Conservation (phyloP, 2,329 filamentous ascomycete species). For the Ophioceras dolichostomum region DNA sequence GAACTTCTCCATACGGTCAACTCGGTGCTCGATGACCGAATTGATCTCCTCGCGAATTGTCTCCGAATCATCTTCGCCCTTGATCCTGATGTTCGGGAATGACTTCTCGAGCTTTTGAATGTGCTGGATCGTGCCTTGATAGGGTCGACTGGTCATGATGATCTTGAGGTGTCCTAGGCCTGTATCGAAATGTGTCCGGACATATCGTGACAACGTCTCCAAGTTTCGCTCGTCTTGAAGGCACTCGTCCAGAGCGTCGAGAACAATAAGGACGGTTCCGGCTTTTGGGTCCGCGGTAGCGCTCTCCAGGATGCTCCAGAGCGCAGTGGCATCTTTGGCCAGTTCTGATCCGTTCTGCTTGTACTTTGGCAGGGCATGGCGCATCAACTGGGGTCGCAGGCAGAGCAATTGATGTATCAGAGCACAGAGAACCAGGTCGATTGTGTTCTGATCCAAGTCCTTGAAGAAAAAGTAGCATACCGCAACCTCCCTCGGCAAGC, state of each 20-base stretch:
- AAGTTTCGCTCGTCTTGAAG: slow-evolving; percentile 1
- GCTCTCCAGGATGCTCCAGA: slow-evolving; percentile 21
- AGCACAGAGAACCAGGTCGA: slow-evolving; percentile 22
- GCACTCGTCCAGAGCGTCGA: slow-evolving; percentile 26
- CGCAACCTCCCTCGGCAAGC: slow-evolving; percentile 10
- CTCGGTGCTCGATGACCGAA: slow-evolving; percentile 3
- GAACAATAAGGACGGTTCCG: slow-evolving; percentile 18
- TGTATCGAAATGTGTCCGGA: not conserved
- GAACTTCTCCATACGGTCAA: not conserved
- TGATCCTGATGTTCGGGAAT: slow-evolving; percentile 4
- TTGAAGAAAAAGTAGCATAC: slow-evolving; percentile 33
- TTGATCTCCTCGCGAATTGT: slow-evolving; percentile 4
- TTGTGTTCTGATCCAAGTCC: slow-evolving; percentile 21
- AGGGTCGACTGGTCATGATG: slow-evolving; percentile 5
- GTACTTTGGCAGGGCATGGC: slow-evolving; percentile 16
- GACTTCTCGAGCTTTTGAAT: not conserved
- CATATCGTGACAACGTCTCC: slow-evolving; percentile 1
- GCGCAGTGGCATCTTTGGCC: slow-evolving; percentile 7
- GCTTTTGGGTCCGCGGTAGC: slow-evolving; percentile 13
- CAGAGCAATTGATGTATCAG: slow-evolving; percentile 25
- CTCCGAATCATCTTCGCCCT: slow-evolving; percentile 4
- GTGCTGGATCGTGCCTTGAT: slow-evolving; percentile 3
- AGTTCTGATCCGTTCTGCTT: slow-evolving; percentile 14
- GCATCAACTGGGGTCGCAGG: slow-evolving; percentile 15
- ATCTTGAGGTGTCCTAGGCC: slow-evolving; percentile 1